Conservation (phyloP, 116 monocot genomes). For the Phalaenopsis hybrid region DNA sequence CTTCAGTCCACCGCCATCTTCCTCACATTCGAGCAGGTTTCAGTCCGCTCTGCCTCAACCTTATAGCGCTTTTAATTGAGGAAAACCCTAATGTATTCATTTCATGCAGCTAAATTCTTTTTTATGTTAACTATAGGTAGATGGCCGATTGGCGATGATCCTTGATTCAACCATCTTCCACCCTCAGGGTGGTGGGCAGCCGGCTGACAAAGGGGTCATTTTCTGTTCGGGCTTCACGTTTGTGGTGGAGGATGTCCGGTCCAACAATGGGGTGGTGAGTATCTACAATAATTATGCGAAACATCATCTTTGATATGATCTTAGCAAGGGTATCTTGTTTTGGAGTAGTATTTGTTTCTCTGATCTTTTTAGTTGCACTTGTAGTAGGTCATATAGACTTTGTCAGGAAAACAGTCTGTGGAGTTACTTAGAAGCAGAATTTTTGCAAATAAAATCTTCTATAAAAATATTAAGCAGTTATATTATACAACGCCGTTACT, state of each 20-base stretch:
- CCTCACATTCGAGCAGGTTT: conserved; percentile 37
- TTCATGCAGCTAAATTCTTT: neutral
- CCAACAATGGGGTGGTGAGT: conserved; percentile 56
- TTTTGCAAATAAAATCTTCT: neutral
- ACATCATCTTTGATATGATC: neutral
- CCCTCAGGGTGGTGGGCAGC: conserved; percentile 86
- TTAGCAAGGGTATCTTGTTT: neutral
- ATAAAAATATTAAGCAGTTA: neutral
- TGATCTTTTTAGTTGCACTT: neutral
- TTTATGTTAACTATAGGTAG: conserved; percentile 23
- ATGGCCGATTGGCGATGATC: conserved; percentile 39
- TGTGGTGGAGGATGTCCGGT: conserved; percentile 58
- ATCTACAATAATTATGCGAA: neutral
- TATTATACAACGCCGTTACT: too few relatives aligned
- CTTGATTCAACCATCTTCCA: conserved; percentile 72
- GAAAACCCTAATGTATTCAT: neutral
- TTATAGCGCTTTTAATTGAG: neutral
- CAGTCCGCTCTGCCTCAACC: neutral
- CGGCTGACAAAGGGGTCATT: conserved; percentile 56
- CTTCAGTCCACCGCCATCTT: conserved; percentile 39
- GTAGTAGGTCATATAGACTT: neutral
- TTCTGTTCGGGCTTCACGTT: conserved; percentile 32
- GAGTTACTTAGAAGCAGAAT: neutral
- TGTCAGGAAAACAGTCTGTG: neutral
- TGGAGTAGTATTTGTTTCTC: neutral